Conservation (phyloP, 225 moss, liverwort and hornwort genomes). For the Sphagnum contortum region DNA sequence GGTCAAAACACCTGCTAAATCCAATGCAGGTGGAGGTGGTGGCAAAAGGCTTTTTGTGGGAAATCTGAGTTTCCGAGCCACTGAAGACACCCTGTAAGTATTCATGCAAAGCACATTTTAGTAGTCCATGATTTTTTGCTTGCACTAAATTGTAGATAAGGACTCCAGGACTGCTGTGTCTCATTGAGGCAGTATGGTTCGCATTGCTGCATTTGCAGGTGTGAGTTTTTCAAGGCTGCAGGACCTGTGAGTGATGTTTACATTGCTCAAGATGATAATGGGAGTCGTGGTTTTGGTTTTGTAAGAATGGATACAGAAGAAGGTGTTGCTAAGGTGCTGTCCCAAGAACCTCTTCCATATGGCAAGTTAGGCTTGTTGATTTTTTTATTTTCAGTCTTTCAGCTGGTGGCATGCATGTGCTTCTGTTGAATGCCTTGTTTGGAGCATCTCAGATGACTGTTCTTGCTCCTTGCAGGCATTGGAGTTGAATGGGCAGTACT, state of each 20-base stretch:
- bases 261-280: slow-evolving; percentile 57
- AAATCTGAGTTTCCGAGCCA: slow-evolving; percentile 68
- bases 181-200: neutral
- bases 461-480: slow-evolving; percentile 37
- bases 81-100: slow-evolving; percentile 49
- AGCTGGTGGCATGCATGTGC: no score
- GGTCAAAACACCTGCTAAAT: slow-evolving; percentile 54
- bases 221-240: slow-evolving; percentile 55
- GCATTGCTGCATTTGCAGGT: slow-evolving; percentile 14
- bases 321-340: slow-evolving; percentile 1
- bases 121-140: no score
- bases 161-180: no score
- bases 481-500: slow-evolving; percentile 33
- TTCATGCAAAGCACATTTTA: neutral
- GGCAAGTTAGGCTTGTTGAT: no score
- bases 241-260: slow-evolving; percentile 50
- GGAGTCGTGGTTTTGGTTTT: slow-evolving; percentile 73
- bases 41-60: slow-evolving; percentile 72
- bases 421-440: no score
- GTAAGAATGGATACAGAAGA: slow-evolving; percentile 55
- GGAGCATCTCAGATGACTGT: no score
- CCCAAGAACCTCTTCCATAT: no score
- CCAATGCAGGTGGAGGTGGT: slow-evolving; percentile 30
- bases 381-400: no score
- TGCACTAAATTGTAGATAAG: neutral